These are phyloP conservation scores for Podila minutissima DNA, from an alignment of 192 early-diverging fungal genomes.

Conservation along the genomic window DNA sequence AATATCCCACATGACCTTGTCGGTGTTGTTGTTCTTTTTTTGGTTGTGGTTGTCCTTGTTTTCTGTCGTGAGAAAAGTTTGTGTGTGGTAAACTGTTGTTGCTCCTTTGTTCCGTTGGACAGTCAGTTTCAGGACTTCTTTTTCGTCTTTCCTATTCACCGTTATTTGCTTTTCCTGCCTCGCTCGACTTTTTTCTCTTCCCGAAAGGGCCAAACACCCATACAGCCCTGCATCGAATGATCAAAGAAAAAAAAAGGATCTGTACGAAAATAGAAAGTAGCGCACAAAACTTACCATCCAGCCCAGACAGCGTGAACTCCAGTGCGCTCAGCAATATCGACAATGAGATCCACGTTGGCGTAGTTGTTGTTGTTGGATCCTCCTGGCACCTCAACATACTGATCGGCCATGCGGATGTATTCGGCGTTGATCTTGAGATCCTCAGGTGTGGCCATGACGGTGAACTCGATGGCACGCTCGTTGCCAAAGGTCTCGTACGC, in stretches of 20 bases:
- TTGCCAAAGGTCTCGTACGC: slow-evolving; percentile 98
- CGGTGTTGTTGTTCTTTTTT: too few species aligned
- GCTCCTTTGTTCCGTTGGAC: too few species aligned
- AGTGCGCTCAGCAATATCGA: slow-evolving; percentile 96
- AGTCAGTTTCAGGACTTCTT: too few species aligned
- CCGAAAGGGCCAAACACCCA: neutral
- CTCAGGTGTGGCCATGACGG: slow-evolving; percentile 98
- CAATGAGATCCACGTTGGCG: slow-evolving; percentile 97
- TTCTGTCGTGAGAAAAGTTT: too few species aligned
- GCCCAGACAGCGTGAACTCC: slow-evolving; percentile 97
- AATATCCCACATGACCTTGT: too few species aligned
- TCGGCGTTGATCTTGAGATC: slow-evolving; percentile 98
- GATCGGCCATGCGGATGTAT: slow-evolving; percentile 99
- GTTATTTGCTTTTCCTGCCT: too few species aligned
- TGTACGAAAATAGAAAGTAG: neutral
- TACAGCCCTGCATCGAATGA: neutral
- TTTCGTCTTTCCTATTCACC: too few species aligned
- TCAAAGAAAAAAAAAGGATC: neutral
- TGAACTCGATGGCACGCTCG: slow-evolving; percentile 95
- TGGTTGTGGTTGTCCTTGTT: too few species aligned
- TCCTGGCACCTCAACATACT: slow-evolving; percentile 98
- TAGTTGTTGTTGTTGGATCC: slow-evolving; percentile 99
- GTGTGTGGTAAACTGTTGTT: too few species aligned
- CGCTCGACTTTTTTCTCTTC: too few species aligned
- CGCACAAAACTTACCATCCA: slow-evolving; percentile 75